phyloP scores from a whole-genome alignment of 768 basidiomycete genomes.

The Albatrellus ellisii region DNA sequence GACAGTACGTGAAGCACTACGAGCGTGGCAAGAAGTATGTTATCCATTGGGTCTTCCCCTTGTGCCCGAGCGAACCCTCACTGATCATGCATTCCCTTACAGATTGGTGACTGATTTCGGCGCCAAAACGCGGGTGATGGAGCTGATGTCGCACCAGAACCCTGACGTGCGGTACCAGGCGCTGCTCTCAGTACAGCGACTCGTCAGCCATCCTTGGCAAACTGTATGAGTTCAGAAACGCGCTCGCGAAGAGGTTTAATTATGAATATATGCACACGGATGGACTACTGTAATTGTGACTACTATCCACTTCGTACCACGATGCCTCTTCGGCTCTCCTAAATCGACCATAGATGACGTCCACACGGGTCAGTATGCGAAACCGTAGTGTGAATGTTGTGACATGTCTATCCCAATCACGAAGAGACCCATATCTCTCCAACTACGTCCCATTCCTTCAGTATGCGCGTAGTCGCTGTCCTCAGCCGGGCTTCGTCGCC shows the following conservation, averaged over 20 bases:
- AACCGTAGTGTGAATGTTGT: no score
- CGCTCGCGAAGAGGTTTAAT: no score
- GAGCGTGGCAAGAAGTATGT: conserved; percentile 83
- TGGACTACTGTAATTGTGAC: no score
- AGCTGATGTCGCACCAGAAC: conserved; percentile 83
- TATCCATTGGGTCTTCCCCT: background rate
- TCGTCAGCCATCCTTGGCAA: conserved; percentile 85
- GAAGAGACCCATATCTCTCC: conserved; percentile 53
- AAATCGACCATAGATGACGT: no score
- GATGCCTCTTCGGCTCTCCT: no score
- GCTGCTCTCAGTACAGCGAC: conserved; percentile 77
- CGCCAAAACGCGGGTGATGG: conserved; percentile 80
- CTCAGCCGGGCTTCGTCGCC: conserved; percentile 14
- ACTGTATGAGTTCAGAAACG: conserved; percentile 33
- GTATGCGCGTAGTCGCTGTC: conserved; percentile 20
- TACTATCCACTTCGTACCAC: no score
- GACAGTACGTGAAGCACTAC: conserved; percentile 86
- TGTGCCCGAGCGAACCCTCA: background rate
- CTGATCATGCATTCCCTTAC: conserved; percentile 6
- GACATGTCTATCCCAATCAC: no score
- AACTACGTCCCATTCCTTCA: conserved; percentile 64
- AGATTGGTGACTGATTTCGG: conserved; percentile 76
- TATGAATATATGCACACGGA: no score
- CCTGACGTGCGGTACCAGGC: conserved; percentile 89
- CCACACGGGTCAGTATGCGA: no score